Evolutionary conservation across 108 stramenopile genomes (phyloP), one percentile per base, ranked within the genome.

Genomic region (Asterionellopsis glacialis): DNA sequence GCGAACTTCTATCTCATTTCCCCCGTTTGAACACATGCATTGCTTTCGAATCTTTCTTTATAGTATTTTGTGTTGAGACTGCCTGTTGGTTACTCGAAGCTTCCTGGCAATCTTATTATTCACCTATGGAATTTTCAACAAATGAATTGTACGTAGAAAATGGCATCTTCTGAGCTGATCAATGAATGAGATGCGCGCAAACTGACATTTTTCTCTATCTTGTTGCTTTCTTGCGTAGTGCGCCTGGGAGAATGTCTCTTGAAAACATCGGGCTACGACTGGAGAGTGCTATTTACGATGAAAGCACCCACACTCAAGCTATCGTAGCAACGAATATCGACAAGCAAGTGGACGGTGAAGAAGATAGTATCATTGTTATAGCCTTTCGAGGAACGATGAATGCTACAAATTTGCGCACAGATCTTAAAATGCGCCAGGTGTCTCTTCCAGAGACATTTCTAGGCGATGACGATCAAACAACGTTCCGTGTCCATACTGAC

Each of bases 31-130:
- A 5, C 33, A 33, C 2, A 33, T 7, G 33, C 2, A 33, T 33
- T 33, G 33, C 33, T 33, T 33, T 33, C 7, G 33, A 33, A 33
- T 33, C 2, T 33, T 33, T 33, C 33, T 33, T 33, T 7, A 33
- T 33, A 33, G 73, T 93, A 0, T 94, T 96, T 68, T 96, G 92
- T 64, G 66, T 89, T 10, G 95, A 96, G 71, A 76, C 82, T 28
- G 92, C 92, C 5, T 91, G 88, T 57, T 88, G 81, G 84, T 53
- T 96, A 23, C 71, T 85, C 42, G 95, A 96, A 59, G 83, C 83
- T 11, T 84, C 91, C 9, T 94, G 92, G 95, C 95, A 96, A 73
- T 76, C 91, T 19, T 96, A 96, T 62, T 92, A 90, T 61, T 83
- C 89, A 18, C 83, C 88, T 55, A 61, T 51, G 22, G 73, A 79